A percentile compares a stretch with the other conserved stretches of the same genome.
phyloP scores from a whole-genome alignment of 202 grass and related monocot species.

The Digitaria exilis region DNA sequence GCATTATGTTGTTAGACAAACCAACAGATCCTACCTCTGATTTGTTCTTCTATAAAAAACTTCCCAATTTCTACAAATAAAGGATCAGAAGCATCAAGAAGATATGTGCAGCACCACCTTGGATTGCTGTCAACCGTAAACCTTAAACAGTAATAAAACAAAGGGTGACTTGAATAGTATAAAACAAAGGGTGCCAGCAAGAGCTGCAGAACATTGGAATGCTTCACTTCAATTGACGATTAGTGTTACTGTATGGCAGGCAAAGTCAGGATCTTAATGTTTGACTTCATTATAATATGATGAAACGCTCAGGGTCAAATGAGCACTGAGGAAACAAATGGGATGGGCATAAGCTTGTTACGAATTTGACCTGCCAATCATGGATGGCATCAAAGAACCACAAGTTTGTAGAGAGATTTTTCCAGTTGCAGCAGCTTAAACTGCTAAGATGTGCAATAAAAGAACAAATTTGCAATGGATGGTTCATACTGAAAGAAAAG shows the following conservation, averaged over 20 bases:
- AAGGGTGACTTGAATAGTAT: too few relatives aligned
- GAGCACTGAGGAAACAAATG: constrained; percentile 5
- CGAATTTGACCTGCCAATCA: background rate
- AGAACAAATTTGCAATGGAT: background rate
- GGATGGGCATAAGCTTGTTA: background rate
- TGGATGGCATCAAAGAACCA: background rate
- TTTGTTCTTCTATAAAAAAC: constrained; percentile 68
- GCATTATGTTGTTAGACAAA: background rate
- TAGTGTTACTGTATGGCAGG: background rate
- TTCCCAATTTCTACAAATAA: constrained; percentile 68
- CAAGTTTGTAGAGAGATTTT: background rate
- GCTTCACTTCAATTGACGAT: constrained; percentile 5
- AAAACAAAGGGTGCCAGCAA: background rate
- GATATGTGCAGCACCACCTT: constrained; percentile 71
- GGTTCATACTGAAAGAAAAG: constrained; percentile 19
- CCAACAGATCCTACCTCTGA: constrained; percentile 54
- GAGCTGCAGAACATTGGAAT: constrained; percentile 2
- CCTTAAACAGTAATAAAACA: too few relatives aligned
- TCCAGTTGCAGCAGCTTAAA: constrained; percentile 8
- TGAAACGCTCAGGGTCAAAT: background rate
- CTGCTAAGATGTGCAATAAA: constrained; percentile 4
- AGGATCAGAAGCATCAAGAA: constrained; percentile 73
- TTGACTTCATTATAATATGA: constrained; percentile 20
- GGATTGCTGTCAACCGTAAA: constrained; percentile 70
- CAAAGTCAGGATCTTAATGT: background rate